Conservation (phyloP, 2,329 filamentous ascomycete species). For the Madurella mycetomatis region DNA sequence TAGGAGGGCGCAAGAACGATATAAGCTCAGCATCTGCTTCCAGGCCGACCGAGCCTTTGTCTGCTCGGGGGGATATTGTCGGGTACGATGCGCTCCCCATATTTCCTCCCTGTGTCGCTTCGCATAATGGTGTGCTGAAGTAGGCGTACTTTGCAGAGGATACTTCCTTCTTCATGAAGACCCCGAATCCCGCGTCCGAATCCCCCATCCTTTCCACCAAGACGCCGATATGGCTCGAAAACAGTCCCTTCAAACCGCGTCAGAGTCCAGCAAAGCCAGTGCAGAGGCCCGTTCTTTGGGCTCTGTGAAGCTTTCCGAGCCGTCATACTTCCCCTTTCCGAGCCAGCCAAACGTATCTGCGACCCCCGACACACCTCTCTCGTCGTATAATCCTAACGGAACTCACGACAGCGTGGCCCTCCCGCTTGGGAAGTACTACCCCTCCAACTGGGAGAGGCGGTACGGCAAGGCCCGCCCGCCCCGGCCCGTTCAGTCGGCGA, state of each 20-base stretch:
- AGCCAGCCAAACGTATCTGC: constrained; percentile 28
- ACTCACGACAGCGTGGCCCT: constrained; percentile 41
- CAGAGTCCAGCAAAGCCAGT: constrained; percentile 26
- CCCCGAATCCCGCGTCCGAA: constrained; percentile 42
- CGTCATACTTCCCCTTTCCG: constrained; percentile 18
- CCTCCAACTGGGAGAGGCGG: constrained; percentile 53
- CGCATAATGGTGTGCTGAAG: background rate
- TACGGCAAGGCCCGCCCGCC: constrained; percentile 16
- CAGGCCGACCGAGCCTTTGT: constrained; percentile 48
- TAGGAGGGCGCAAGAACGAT: constrained; percentile 36
- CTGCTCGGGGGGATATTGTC: constrained; percentile 54
- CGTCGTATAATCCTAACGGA: constrained; percentile 49
- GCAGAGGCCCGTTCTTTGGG: constrained; percentile 1
- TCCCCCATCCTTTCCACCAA: constrained; percentile 48
- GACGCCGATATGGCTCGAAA: constrained; percentile 39
- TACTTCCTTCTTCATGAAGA: constrained; percentile 61
- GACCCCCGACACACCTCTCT: constrained; percentile 40
- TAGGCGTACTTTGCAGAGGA: constrained; percentile 38
- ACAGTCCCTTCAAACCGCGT: constrained; percentile 33
- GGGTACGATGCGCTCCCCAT: constrained; percentile 43
- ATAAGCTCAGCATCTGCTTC: constrained; percentile 33
- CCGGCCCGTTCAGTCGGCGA: constrained; percentile 16
- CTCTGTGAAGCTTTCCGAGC: constrained; percentile 21
- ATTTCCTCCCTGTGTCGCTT: background rate
- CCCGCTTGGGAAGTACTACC: constrained; percentile 60